Percentiles rank a stretch among this genome's conserved stretches.
phyloP scores from a whole-genome alignment of 2,329 filamentous ascomycete species.

The Epichloe uncinata region DNA sequence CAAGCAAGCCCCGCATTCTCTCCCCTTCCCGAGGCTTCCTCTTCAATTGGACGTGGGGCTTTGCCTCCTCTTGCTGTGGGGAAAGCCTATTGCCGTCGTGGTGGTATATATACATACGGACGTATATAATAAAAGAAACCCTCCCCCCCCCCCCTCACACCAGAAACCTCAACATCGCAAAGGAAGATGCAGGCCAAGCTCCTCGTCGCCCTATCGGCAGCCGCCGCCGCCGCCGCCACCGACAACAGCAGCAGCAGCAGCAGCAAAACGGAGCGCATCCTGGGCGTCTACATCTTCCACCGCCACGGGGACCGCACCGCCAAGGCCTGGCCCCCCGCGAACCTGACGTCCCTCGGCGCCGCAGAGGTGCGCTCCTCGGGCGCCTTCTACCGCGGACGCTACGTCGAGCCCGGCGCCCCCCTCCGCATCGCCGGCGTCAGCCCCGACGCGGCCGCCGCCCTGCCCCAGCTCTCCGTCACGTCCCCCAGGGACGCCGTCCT shows the following conservation, averaged over 20 bases:
- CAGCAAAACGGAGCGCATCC: slow-evolving; percentile 47
- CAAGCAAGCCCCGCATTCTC: not conserved
- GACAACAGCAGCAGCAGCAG: slow-evolving; percentile 14
- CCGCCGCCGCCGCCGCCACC: slow-evolving; percentile 17
- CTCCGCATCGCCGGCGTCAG: slow-evolving; percentile 51
- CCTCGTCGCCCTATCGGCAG: slow-evolving; percentile 16
- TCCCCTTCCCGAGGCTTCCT: too few species aligned
- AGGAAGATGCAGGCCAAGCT: slow-evolving; percentile 26
- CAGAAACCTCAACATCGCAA: slow-evolving; percentile 1
- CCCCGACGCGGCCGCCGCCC: slow-evolving; percentile 34
- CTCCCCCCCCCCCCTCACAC: not conserved
- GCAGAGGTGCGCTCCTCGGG: slow-evolving; percentile 60
- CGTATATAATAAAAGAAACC: too few species aligned
- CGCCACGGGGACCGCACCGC: slow-evolving; percentile 81
- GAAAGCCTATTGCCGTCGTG: too few species aligned
- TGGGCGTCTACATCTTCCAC: slow-evolving; percentile 78
- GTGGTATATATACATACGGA: too few species aligned
- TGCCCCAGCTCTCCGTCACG: slow-evolving; percentile 55
- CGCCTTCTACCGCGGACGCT: slow-evolving; percentile 61
- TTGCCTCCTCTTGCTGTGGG: too few species aligned
- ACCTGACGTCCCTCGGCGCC: slow-evolving; percentile 69
- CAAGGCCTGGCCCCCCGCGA: slow-evolving; percentile 58
- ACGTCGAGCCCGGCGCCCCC: slow-evolving; percentile 49
- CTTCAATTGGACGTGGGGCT: too few species aligned
- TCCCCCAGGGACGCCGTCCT: slow-evolving; percentile 64